Evolutionary conservation across 352 stramenopile genomes (phyloP).

Genomic region (Pythium periplocum): DNA sequence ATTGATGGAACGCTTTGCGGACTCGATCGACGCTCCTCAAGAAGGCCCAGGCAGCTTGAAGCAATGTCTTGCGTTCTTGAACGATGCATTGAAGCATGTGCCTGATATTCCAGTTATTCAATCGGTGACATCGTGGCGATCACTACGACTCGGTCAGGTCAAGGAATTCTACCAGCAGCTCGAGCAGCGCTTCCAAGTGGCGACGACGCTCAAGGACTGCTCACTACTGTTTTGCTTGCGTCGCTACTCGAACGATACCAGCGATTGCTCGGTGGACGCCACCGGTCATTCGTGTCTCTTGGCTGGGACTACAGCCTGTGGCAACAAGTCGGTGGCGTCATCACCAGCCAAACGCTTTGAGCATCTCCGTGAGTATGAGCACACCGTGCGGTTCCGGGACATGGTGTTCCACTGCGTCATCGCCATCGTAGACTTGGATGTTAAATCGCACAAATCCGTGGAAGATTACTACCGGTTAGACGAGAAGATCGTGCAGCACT

Average conservation of each 20-base stretch:
- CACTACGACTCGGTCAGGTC: constrained; percentile 35
- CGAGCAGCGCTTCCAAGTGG: constrained; percentile 72
- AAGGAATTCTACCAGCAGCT: constrained; percentile 51
- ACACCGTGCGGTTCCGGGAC: constrained; percentile 52
- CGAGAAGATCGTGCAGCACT: constrained; percentile 71
- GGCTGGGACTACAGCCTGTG: neutral
- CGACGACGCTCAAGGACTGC: constrained; percentile 83
- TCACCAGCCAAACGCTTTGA: constrained; percentile 32
- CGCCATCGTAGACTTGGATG: constrained; percentile 81
- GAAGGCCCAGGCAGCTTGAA: constrained; percentile 35
- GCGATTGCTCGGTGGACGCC: neutral
- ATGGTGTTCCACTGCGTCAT: constrained; percentile 75
- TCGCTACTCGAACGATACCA: constrained; percentile 30
- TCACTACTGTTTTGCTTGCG: constrained; percentile 72
- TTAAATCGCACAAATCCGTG: constrained; percentile 86
- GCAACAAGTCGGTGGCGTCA: neutral
- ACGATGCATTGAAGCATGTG: constrained; percentile 36
- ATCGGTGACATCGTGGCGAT: constrained; percentile 27
- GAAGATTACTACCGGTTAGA: constrained; percentile 78
- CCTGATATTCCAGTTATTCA: constrained; percentile 25
- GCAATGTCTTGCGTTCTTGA: constrained; percentile 44
- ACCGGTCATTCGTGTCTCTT: neutral
- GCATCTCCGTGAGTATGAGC: constrained; percentile 65
- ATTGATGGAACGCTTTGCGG: neutral
- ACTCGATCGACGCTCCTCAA: constrained; percentile 6